Conservation (phyloP, 441 rosid genomes). For the Rhodomyrtus psidioides region DNA sequence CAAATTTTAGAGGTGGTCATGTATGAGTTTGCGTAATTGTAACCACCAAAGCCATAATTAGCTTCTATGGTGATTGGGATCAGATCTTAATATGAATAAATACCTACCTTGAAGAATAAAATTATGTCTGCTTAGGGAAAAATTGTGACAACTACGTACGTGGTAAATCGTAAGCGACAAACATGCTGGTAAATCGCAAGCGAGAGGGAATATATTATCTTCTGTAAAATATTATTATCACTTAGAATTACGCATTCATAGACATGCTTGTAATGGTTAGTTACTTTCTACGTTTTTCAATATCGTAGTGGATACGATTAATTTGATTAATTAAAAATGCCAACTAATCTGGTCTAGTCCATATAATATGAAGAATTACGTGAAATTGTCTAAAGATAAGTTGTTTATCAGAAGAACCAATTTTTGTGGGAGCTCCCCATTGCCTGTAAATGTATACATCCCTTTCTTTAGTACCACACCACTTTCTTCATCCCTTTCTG, state of each 20-base stretch:
- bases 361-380: not conserved
- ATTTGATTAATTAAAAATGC: not conserved
- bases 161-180: no score
- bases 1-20: no score
- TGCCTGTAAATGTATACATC: not conserved
- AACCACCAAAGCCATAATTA: no score
- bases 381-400: not conserved
- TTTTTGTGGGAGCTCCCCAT: not conserved
- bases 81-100: no score
- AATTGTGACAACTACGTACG: no score
- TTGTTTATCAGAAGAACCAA: not conserved
- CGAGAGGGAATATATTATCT: not conserved
- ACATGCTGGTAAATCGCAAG: no score
- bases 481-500: not conserved
- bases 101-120: no score
- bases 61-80: no score
- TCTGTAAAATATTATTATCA: not conserved
- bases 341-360: not conserved
- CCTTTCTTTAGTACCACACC: not conserved
- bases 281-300: not conserved
- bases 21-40: no score
- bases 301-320: fast-evolving
- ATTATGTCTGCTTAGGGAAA: no score
- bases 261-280: no score
- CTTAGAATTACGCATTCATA: not conserved